Base-by-base conservation (phyloP, 2,329 filamentous ascomycete genomes). In the Stachybotrys elegans region DNA sequence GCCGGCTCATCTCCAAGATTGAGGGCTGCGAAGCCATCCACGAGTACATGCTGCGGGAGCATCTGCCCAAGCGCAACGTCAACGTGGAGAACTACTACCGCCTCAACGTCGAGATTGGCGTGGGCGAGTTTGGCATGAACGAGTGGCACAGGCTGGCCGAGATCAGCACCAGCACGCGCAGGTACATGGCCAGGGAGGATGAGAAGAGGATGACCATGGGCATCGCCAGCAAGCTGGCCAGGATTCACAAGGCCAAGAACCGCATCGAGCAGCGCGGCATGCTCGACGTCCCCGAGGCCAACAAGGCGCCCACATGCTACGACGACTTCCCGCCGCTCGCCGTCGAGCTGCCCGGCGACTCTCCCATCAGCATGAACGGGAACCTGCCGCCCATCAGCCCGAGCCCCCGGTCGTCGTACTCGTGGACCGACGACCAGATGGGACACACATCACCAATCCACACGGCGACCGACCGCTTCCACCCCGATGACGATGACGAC, bases 51-150 rank as follows among this genome's bases (percentile, higher is more conserved):
- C 69, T 86, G 46, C 81, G 79, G 46, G 86, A 94, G 39, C 81
- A 91, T 52, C 73, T 97, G 19, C 69, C 79, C 6, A 86, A 83
- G 61, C 81, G 90, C 25, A 81, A 85, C 21, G 88, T 97, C 47
- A 91, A 86, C 55, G 78, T 81, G 42, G 91, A 96, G 46, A 88
- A 94, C 62, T 98, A 98, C 69, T 95, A 90, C 63, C 86, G 93
- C 7, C 73, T 97, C n/a, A 98, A 98, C 52, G 93, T 97, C 32
- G 91, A 97, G 60, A 84, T 95, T 14, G 93, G 92, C 1, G 91
- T 97, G 4, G 91, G 92, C 43, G 93, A 97, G 60, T 97, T 96
- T 62, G 92, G 88, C 42, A 97, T 98, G 90, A 98, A 97, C 60
- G 93, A 97, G 62, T 98, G 93, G 93, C 81, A 88, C 56, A 81